These are phyloP conservation scores for Paramecium octaurelia DNA, from an alignment of 73 alveolate genomes.

Conservation along the genomic window DNA sequence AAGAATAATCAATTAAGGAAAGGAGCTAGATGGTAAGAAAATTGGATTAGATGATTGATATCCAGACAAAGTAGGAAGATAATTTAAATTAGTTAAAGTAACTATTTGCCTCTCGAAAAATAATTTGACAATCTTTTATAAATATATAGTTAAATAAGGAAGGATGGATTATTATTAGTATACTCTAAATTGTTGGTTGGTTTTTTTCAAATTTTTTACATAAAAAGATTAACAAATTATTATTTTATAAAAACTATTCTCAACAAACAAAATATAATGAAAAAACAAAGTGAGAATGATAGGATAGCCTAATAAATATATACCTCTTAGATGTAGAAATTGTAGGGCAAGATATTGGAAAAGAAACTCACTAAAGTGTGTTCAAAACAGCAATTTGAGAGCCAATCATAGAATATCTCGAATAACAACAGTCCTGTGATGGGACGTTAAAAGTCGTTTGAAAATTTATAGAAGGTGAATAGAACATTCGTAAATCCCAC, in stretches of 20 bases:
- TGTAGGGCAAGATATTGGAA: constrained; percentile 27
- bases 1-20: background rate
- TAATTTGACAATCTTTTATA: background rate
- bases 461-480: constrained; percentile 42
- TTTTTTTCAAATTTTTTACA: background rate
- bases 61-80: background rate
- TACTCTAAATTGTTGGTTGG: background rate
- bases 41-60: background rate
- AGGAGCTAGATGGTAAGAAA: background rate
- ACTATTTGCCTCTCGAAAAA: constrained; percentile 18
- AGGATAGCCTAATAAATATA: constrained; percentile 15
- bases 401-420: constrained; percentile 45
- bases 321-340: background rate
- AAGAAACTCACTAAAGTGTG: constrained; percentile 16
- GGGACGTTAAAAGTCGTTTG: constrained; percentile 22
- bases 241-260: background rate
- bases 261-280: background rate
- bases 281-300: constrained; percentile 22
- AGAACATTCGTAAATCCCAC: constrained; percentile 23
- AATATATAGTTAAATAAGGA: background rate
- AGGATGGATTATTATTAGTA: background rate
- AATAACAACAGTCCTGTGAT: constrained; percentile 49
- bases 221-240: background rate
- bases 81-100: background rate
- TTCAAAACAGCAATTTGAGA: background rate